Evolutionary conservation across 345 rosid genomes (phyloP).

Genomic region (Hypericum androsaemum): DNA sequence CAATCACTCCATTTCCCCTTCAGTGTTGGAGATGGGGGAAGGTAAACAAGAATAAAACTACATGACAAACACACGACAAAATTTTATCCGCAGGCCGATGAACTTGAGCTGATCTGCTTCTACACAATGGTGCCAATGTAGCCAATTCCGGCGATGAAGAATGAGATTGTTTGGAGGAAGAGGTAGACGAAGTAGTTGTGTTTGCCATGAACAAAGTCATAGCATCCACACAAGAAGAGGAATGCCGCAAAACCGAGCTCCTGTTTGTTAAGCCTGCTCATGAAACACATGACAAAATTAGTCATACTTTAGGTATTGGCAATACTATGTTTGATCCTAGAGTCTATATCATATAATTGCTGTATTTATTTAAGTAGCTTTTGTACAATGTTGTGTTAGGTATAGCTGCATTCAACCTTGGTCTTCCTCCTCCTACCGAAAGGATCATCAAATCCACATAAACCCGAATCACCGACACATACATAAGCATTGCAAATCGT

Average conservation of each 20-base stretch:
- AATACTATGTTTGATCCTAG: too few relatives aligned
- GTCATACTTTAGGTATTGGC: too few relatives aligned
- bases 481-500: too few relatives aligned
- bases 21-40: slow-evolving; percentile 9
- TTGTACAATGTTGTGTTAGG: slow-evolving; percentile 2
- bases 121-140: slow-evolving; percentile 75
- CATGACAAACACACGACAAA: background rate
- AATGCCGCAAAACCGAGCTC: slow-evolving; percentile 86
- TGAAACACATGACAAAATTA: too few relatives aligned
- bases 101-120: background rate
- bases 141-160: slow-evolving; percentile 90
- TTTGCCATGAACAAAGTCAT: slow-evolving; percentile 81
- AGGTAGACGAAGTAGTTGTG: slow-evolving; percentile 83
- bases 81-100: too few relatives aligned
- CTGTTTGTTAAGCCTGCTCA: slow-evolving; percentile 50
- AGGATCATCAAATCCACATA: slow-evolving; percentile 7
- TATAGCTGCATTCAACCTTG: too few relatives aligned
- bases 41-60: slow-evolving; percentile 8
- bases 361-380: too few relatives aligned
- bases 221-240: slow-evolving; percentile 87
- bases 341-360: too few relatives aligned
- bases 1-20: slow-evolving; percentile 17
- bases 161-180: slow-evolving; percentile 77
- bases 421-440: too few relatives aligned
- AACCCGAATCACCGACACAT: too few relatives aligned